Conservation (phyloP, 2,329 filamentous ascomycete genomes). For the Aspergillus sergii region DNA sequence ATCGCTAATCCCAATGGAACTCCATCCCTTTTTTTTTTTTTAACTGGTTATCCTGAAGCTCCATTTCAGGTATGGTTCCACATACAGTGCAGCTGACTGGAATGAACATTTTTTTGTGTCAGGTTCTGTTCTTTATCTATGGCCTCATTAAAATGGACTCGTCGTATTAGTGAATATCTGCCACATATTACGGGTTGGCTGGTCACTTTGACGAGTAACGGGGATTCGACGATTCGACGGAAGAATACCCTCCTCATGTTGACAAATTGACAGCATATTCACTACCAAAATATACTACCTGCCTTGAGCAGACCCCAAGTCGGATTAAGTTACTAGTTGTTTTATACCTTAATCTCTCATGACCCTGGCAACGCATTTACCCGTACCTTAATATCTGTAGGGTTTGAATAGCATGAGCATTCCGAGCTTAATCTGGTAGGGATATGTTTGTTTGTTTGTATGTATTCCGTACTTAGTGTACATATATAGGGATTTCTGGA, state of each 20-base stretch:
- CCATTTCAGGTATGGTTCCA: background rate
- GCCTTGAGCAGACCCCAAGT: background rate
- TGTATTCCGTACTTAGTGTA: background rate
- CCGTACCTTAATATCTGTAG: background rate
- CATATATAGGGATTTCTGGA: too few species aligned
- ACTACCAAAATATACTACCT: background rate
- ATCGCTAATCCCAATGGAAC: constrained; percentile 1
- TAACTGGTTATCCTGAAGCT: background rate
- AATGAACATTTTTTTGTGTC: background rate
- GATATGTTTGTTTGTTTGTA: background rate
- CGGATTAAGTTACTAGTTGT: background rate
- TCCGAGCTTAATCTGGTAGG: background rate
- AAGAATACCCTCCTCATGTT: too few species aligned
- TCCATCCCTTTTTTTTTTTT: background rate
- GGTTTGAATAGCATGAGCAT: background rate
- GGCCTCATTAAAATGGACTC: background rate
- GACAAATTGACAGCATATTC: background rate
- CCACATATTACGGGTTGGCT: background rate
- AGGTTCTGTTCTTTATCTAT: background rate
- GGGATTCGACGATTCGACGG: too few species aligned
- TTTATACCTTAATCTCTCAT: background rate
- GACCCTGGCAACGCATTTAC: background rate
- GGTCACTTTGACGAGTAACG: background rate
- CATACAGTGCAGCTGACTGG: background rate
- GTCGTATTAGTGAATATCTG: background rate